phyloP scores from a whole-genome alignment of 306 rosid genomes.

The Acacia melanoxylon region DNA sequence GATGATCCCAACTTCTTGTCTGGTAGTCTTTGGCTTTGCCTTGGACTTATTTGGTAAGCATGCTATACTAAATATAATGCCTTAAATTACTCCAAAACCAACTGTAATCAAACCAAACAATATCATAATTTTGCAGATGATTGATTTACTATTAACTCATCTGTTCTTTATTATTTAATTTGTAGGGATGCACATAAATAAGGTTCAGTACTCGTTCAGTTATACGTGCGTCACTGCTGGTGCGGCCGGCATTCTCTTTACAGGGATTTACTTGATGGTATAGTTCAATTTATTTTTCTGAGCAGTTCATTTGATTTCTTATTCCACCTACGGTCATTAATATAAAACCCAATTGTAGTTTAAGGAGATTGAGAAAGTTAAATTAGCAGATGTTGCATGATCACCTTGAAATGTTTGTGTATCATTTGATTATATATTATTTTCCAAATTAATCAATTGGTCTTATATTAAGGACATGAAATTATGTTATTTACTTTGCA shows the following conservation, averaged over 20 bases:
- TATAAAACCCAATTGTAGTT: too few species aligned
- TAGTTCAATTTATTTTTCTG: slow-evolving; percentile 10
- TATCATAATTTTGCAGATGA: neutral
- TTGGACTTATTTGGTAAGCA: slow-evolving; percentile 67
- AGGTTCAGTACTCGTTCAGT: slow-evolving; percentile 85
- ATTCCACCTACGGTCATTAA: too few species aligned
- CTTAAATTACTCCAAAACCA: neutral
- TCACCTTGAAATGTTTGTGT: too few species aligned
- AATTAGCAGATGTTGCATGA: too few species aligned
- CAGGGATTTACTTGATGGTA: slow-evolving; percentile 83
- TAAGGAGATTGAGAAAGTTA: too few species aligned
- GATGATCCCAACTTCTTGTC: slow-evolving; percentile 70
- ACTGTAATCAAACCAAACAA: neutral
- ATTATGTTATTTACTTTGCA: neutral
- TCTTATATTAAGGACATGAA: too few species aligned
- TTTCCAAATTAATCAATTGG: too few species aligned
- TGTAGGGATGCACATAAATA: slow-evolving; percentile 83
- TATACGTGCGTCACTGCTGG: slow-evolving; percentile 89
- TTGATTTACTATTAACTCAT: neutral
- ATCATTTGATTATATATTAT: too few species aligned
- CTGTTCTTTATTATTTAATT: neutral
- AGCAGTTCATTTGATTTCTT: neutral
- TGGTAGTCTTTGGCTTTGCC: slow-evolving; percentile 57
- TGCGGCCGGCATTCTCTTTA: slow-evolving; percentile 75
- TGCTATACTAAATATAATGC: neutral